A percentile compares a stretch with the other conserved stretches of the same genome.
phyloP scores from a whole-genome alignment of 1,284 basidiomycete genomes.

The Wallemia ichthyophaga region DNA sequence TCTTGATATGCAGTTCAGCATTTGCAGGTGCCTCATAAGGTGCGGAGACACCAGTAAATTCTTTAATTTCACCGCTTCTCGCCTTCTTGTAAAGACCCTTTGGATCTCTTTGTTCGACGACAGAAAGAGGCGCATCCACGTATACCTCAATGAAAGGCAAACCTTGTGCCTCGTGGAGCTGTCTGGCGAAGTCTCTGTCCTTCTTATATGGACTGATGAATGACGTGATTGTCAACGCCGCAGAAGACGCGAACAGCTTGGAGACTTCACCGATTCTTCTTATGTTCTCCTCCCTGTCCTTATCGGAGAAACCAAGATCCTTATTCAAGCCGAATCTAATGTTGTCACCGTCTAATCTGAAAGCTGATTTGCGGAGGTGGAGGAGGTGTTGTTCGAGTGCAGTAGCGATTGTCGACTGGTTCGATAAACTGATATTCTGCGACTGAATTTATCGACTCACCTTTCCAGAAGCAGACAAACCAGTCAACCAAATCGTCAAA shows the following conservation, averaged over 20 bases:
- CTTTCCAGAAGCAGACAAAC: slow-evolving; percentile 67
- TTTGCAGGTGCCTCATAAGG: slow-evolving; percentile 71
- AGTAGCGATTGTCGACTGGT: slow-evolving; percentile 79
- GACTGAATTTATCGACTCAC: slow-evolving; percentile 16
- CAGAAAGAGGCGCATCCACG: slow-evolving; percentile 61
- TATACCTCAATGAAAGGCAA: slow-evolving; percentile 82
- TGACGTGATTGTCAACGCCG: slow-evolving; percentile 61
- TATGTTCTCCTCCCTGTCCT: slow-evolving; percentile 88
- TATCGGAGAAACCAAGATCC: slow-evolving; percentile 87
- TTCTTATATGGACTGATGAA: slow-evolving; percentile 89
- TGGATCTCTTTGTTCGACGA: slow-evolving; percentile 77
- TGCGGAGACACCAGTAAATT: slow-evolving; percentile 91
- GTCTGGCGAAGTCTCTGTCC: slow-evolving; percentile 56
- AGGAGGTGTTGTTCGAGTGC: slow-evolving; percentile 89
- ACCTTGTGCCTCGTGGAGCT: slow-evolving; percentile 38
- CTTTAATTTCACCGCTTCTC: slow-evolving; percentile 81
- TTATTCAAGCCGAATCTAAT: slow-evolving; percentile 90
- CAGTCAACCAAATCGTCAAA: slow-evolving; percentile 81
- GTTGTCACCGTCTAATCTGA: slow-evolving; percentile 91
- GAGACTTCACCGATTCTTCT: slow-evolving; percentile 93
- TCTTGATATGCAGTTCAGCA: slow-evolving; percentile 80
- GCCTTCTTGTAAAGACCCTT: slow-evolving; percentile 98
- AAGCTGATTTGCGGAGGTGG: slow-evolving; percentile 53
- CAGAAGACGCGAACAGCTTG: slow-evolving; percentile 70
- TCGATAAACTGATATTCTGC: slow-evolving; percentile 3